Conservation (phyloP, 1,139 yeast species). For the Candida sp. region DNA sequence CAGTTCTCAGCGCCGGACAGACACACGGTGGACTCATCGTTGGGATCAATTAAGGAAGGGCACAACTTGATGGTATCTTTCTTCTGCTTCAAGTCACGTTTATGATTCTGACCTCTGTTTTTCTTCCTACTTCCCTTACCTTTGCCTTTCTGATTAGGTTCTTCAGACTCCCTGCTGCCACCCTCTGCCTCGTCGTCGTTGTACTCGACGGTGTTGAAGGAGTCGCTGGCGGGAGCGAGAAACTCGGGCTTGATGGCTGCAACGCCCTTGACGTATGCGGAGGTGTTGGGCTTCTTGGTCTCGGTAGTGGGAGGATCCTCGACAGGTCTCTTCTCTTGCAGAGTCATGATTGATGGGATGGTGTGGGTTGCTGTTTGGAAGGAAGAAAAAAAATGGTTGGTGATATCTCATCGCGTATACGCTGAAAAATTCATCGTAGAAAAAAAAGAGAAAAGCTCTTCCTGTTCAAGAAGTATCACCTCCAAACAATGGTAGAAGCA, state of each 20-base stretch:
- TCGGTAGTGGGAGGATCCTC: slow-evolving; percentile 22
- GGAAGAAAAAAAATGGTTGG: not conserved
- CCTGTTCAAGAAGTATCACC: not conserved
- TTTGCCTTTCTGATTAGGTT: slow-evolving; percentile 18
- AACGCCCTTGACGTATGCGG: slow-evolving; percentile 47
- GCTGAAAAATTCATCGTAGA: not conserved
- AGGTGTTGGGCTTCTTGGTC: slow-evolving; percentile 25
- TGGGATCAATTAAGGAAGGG: slow-evolving; percentile 60
- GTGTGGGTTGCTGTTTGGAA: not conserved
- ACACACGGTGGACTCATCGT: slow-evolving; percentile 52
- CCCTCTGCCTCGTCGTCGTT: slow-evolving; percentile 55
- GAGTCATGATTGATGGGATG: slow-evolving; percentile 5
- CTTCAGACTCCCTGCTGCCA: slow-evolving; percentile 32
- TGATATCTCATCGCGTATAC: slow-evolving; percentile 9
- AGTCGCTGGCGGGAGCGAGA: slow-evolving; percentile 31
- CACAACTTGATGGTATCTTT: slow-evolving; percentile 74
- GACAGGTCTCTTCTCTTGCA: slow-evolving; percentile 22
- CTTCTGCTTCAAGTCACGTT: slow-evolving; percentile 75
- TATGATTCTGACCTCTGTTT: slow-evolving; percentile 87
- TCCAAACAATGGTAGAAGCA: slow-evolving; percentile 31
- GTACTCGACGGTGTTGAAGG: slow-evolving; percentile 41
- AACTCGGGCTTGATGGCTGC: slow-evolving; percentile 72
- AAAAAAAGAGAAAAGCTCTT: slow-evolving; percentile 9
- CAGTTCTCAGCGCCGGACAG: slow-evolving; percentile 74
- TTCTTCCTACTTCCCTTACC: slow-evolving; percentile 48